These are phyloP conservation scores for Spirogloea muscicola DNA, from an alignment of 139 green algal species.

Conservation along the genomic window DNA sequence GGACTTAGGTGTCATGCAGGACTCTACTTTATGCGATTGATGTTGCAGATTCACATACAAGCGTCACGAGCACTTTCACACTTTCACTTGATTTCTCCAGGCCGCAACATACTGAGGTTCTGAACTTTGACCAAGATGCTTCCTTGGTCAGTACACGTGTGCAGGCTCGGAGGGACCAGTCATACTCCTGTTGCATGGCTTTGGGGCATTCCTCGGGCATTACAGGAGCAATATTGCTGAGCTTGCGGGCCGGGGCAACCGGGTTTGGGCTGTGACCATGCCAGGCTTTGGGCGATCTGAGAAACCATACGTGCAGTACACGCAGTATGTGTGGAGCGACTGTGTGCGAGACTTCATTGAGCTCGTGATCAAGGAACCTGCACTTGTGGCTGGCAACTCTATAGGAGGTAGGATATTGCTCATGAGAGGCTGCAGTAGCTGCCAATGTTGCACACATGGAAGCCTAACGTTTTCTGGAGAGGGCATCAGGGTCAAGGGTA, in stretches of 20 bases:
- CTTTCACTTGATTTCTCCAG: no score
- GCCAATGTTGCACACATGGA: no score
- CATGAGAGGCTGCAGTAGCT: no score
- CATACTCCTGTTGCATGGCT: slow-evolving; percentile 43
- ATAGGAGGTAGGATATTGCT: slow-evolving; percentile 47
- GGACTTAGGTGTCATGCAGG: not conserved
- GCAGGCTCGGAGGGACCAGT: slow-evolving; percentile 13
- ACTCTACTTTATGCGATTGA: no score
- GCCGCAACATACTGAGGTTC: no score
- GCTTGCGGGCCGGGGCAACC: not conserved
- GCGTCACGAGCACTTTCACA: no score
- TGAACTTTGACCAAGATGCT: no score
- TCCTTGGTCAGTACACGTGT: slow-evolving; percentile 17
- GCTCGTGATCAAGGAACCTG: slow-evolving; percentile 27
- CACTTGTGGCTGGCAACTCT: slow-evolving; percentile 46
- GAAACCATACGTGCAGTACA: slow-evolving; percentile 36
- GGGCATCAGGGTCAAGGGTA: no score
- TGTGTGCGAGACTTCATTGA: slow-evolving; percentile 46
- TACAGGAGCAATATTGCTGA: slow-evolving; percentile 30
- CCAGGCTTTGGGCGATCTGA: slow-evolving; percentile 48
- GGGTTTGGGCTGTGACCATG: slow-evolving; percentile 45
- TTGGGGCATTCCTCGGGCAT: slow-evolving; percentile 48
- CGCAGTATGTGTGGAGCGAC: slow-evolving; percentile 43
- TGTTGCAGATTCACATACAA: no score
- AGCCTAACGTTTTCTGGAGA: no score